Conservation (phyloP, 2,329 filamentous ascomycete genomes). For the Zalaria sp. region DNA sequence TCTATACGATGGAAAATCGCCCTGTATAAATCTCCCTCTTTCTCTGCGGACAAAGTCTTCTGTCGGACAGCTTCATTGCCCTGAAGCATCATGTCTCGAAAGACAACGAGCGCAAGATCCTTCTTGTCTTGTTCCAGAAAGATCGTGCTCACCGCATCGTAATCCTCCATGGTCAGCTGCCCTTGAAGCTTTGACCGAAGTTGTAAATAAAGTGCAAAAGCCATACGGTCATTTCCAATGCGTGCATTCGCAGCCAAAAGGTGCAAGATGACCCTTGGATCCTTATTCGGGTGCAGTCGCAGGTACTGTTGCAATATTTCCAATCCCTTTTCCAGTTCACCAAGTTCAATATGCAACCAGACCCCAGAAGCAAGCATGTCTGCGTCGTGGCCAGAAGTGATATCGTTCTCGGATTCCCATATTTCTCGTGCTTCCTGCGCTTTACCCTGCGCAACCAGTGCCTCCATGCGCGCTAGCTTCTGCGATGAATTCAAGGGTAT, state of each 20-base stretch:
- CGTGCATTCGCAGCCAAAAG: conserved; percentile 56
- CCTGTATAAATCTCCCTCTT: conserved; percentile 29
- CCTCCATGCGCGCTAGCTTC: conserved; percentile 14
- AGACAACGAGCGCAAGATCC: conserved; percentile 58
- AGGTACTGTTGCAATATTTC: conserved; percentile 42
- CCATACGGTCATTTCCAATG: conserved; percentile 37
- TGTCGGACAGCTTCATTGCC: conserved; percentile 6
- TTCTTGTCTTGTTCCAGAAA: conserved; percentile 54
- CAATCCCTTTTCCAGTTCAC: conserved; percentile 46
- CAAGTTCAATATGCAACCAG: conserved; percentile 45
- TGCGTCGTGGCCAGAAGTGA: conserved; percentile 2
- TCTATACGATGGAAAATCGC: conserved; percentile 7
- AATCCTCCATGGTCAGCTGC: conserved; percentile 56
- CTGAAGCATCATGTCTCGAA: conserved; percentile 75
- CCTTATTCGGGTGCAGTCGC: conserved; percentile 26
- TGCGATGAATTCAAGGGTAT: conserved; percentile 10
- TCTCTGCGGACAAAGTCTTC: conserved; percentile 20
- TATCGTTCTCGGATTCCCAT: conserved; percentile 17
- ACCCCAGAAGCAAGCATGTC: conserved; percentile 49
- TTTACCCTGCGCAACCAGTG: conserved; percentile 13
- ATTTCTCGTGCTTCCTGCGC: conserved; percentile 15
- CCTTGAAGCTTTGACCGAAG: conserved; percentile 47
- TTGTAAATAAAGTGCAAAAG: conserved; percentile 53
- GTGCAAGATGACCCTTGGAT: conserved; percentile 47
- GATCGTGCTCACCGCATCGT: conserved; percentile 57